A percentile compares a stretch with the other conserved stretches of the same genome.
Evolutionary conservation across 2,329 filamentous ascomycete genomes (phyloP).

Genomic region (Nothomitra cinnamomea): DNA sequence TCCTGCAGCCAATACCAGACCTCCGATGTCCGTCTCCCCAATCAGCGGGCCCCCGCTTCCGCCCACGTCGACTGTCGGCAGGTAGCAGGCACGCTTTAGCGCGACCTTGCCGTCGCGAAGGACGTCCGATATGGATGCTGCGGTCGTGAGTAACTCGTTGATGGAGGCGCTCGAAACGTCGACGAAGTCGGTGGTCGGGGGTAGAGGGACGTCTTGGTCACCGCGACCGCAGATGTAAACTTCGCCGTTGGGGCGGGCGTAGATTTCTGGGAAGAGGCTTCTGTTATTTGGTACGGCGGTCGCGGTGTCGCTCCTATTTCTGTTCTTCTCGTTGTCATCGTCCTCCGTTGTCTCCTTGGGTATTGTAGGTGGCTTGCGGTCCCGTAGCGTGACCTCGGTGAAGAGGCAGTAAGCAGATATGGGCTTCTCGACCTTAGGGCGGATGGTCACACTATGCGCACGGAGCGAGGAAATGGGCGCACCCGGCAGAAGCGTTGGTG

Average conservation of each 20-base stretch:
- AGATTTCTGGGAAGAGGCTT: constrained; percentile 62
- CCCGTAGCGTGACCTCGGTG: constrained; percentile 60
- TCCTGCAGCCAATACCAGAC: constrained; percentile 67
- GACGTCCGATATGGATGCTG: constrained; percentile 36
- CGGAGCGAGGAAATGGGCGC: constrained; percentile 42
- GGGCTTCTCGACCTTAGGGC: constrained; percentile 33
- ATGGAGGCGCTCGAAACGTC: constrained; percentile 58
- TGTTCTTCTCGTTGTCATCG: no score
- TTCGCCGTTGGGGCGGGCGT: constrained; percentile 73
- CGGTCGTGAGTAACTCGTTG: constrained; percentile 71
- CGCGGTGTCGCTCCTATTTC: no score
- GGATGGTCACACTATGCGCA: constrained; percentile 46
- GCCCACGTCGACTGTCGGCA: constrained; percentile 49
- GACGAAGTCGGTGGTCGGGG: constrained; percentile 58
- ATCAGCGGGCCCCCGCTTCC: constrained; percentile 52
- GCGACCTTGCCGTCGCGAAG: constrained; percentile 53
- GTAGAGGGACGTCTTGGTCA: constrained; percentile 58
- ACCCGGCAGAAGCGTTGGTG: constrained; percentile 30
- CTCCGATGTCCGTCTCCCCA: constrained; percentile 54
- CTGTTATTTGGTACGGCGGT: constrained; percentile 39
- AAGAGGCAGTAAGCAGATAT: constrained; percentile 41
- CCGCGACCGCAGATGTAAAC: constrained; percentile 92
- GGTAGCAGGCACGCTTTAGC: constrained; percentile 76
- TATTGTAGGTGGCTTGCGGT: constrained; percentile 20
- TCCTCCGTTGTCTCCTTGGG: constrained; percentile 31